Evolutionary conservation across 2,329 filamentous ascomycete species (phyloP).

Genomic region (Achaetomium macrosporum): DNA sequence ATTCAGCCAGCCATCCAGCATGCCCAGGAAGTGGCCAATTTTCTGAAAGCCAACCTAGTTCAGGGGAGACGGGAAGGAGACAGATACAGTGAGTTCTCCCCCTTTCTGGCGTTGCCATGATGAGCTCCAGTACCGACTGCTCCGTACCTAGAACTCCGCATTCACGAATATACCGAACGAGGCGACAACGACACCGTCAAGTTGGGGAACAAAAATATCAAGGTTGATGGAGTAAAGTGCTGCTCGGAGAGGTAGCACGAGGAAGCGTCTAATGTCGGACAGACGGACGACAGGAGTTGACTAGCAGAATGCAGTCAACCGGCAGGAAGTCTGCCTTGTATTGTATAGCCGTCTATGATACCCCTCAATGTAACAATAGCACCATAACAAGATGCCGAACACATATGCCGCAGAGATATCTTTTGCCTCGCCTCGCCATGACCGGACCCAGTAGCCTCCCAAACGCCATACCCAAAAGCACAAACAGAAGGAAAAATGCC

Average conservation of each 20-base stretch:
- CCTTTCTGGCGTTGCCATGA: background rate
- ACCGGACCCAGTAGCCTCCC: conserved; percentile 3
- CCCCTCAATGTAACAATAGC: conserved; percentile 27
- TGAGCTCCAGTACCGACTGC: background rate
- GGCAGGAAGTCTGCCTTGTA: conserved; percentile 19
- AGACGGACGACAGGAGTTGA: background rate
- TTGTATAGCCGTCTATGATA: conserved; percentile 24
- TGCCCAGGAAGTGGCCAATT: conserved; percentile 74
- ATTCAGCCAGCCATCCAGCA: conserved; percentile 63
- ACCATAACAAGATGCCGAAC: conserved; percentile 17
- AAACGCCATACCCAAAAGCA: conserved; percentile 25
- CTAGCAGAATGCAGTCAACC: background rate
- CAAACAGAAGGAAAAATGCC: conserved; percentile 24
- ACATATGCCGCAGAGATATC: conserved; percentile 15
- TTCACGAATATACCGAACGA: conserved; percentile 85
- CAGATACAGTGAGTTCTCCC: conserved; percentile 21
- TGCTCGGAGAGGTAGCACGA: conserved; percentile 25
- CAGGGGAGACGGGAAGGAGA: conserved; percentile 55
- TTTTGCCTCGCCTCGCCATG: background rate
- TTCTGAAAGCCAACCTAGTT: conserved; percentile 79
- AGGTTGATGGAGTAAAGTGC: conserved; percentile 28
- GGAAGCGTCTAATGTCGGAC: background rate
- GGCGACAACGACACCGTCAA: conserved; percentile 92
- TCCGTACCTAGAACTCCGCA: conserved; percentile 62
- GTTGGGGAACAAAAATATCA: conserved; percentile 41